Evolutionary conservation across 345 rosid genomes (phyloP).

Genomic region (Ceriops decandra): DNA sequence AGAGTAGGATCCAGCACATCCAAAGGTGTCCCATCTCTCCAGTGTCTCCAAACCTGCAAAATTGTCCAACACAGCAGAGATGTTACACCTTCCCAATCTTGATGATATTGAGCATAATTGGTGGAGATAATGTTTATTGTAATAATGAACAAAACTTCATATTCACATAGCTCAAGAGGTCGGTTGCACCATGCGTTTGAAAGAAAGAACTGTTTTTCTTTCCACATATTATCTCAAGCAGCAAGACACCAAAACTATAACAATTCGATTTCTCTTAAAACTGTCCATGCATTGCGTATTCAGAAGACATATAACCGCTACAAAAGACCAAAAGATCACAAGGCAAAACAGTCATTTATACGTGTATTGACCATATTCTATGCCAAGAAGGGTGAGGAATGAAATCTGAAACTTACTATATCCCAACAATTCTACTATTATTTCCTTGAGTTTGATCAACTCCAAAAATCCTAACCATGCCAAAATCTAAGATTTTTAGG

Average conservation of each 20-base stretch:
- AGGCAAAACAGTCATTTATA: no score
- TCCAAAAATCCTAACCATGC: conserved; percentile 25
- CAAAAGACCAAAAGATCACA: background rate
- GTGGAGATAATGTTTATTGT: background rate
- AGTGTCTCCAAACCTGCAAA: conserved; percentile 29
- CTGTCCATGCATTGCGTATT: conserved; percentile 28
- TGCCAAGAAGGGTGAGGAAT: no score
- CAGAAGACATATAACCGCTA: conserved; percentile 23
- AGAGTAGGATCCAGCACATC: conserved; percentile 47
- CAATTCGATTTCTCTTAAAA: conserved; percentile 18
- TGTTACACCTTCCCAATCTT: background rate
- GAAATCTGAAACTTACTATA: conserved; percentile 14
- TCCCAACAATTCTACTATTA: conserved; percentile 23
- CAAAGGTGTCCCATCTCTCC: conserved; percentile 30
- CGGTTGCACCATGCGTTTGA: background rate
- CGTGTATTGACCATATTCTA: no score
- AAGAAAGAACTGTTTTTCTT: conserved; percentile 29
- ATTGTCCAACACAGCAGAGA: background rate
- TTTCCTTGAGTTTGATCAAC: conserved; percentile 23
- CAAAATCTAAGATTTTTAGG: conserved; percentile 27
- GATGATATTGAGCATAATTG: background rate
- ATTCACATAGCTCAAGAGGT: conserved; percentile 26
- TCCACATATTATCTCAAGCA: conserved; percentile 38
- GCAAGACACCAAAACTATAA: conserved; percentile 8
- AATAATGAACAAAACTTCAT: background rate